Evolutionary conservation across 441 rosid genomes (phyloP).

Genomic region (Pelargonium australe): DNA sequence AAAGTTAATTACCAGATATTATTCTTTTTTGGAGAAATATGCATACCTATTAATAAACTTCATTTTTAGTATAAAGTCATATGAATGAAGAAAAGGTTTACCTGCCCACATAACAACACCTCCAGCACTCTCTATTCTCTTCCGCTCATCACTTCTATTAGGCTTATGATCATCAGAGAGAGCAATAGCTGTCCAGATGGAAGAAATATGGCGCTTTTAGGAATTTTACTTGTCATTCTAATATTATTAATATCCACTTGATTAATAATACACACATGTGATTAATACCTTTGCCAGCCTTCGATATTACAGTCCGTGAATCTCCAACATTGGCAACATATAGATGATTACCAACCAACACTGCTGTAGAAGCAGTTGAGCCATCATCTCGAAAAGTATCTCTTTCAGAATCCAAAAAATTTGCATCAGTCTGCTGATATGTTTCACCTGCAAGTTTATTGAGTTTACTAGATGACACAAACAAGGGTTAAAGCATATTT

Average conservation of each 20-base stretch:
- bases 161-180: constrained; percentile 99
- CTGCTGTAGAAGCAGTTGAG: constrained; percentile 96
- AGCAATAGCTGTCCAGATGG: constrained; percentile 60
- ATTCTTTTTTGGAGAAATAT: neutral
- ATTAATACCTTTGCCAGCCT: constrained; percentile 73
- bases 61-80: neutral
- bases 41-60: neutral
- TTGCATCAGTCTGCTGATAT: constrained; percentile 76
- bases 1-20: neutral
- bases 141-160: constrained; percentile 92
- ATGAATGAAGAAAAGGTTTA: constrained; percentile 23
- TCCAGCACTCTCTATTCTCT: constrained; percentile 94
- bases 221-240: neutral
- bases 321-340: constrained; percentile 99
- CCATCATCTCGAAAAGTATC: constrained; percentile 92
- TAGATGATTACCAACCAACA: constrained; percentile 79
- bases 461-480: constrained; percentile 20
- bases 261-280: neutral
- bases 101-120: constrained; percentile 99
- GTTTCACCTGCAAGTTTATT: constrained; percentile 61
- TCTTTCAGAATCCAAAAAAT: constrained; percentile 77
- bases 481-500: constrained; percentile 6
- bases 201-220: constrained; percentile 14
- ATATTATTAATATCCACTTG: constrained; percentile 9
- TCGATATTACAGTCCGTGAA: constrained; percentile 84